Evolutionary conservation across 2,329 filamentous ascomycete genomes (phyloP), one percentile per base, ranked within the genome.

Genomic region (Dothistroma pini): DNA sequence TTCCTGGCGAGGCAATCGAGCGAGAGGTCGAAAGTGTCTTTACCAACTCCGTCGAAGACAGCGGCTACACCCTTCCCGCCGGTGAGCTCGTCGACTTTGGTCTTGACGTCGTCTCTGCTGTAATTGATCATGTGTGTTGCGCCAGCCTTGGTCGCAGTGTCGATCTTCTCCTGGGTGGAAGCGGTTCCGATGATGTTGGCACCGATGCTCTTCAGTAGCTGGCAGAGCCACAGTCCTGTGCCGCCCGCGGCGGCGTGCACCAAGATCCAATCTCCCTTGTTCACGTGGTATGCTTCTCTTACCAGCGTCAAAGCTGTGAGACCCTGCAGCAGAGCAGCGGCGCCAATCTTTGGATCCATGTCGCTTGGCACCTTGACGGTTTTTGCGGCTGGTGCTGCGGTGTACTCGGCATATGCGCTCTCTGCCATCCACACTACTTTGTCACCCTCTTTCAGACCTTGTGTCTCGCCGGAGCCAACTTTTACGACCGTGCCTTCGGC

Each of bases 181-280:
- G 90, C 90, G 4, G 91, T 93, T 1, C 87, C 92, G 70, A 97
- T 95, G 22, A 88, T 86, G 67, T 84, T 85, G 12, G 90, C 92
- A 0, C 91, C 92, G 1, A 92, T 80, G 0, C 83, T 79, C 66
- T 83, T 84, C 47, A 96, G 78, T 67, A 96, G 77, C 80, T 96
- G 91, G 44, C 86, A 86, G 31, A 96, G 81, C 76, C 90, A 84
- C 49, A 88, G 78, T 0, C 90, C 90, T 0, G 91, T 90, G 16
- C 92, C 92, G 16, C 92, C 92, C 0, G 91, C 91, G 0, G 92
- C 92, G 0, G 92, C 92, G 69, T 95, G 91, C 16, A 96, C 86
- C 2, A 96, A 84, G 0, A 91, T 82, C 86, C 89, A 95, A 68
- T 96, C 90, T 0, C 88, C 90, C 66, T 85, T 81, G 73, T 91